These are phyloP conservation scores for Aspergillus incahuasiensis DNA, from an alignment of 495 filamentous ascomycete species.

Conservation along the genomic window DNA sequence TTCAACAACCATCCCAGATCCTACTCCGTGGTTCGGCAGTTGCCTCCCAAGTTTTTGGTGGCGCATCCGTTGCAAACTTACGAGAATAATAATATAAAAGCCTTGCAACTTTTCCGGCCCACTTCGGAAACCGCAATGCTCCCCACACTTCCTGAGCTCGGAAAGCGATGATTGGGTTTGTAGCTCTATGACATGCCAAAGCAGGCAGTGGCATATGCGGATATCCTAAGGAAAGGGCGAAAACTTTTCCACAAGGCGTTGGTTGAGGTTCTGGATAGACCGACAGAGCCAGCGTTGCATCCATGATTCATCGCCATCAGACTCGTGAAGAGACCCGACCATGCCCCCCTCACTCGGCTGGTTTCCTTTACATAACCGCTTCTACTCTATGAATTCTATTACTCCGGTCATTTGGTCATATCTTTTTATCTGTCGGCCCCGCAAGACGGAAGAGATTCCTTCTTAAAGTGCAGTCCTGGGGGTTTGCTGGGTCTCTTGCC, in stretches of 20 bases:
- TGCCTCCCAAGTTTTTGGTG: constrained; percentile 9
- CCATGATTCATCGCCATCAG: background rate
- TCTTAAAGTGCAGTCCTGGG: background rate
- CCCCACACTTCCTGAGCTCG: background rate
- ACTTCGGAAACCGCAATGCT: constrained; percentile 1
- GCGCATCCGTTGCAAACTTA: constrained; percentile 9
- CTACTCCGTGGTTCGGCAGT: background rate
- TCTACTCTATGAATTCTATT: constrained; percentile 9
- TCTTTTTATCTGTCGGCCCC: constrained; percentile 21
- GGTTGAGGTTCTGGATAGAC: background rate
- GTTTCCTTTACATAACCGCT: constrained; percentile 28
- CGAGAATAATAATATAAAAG: constrained; percentile 15
- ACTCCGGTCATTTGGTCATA: constrained; percentile 15
- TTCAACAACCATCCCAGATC: background rate
- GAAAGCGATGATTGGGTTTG: constrained; percentile 2
- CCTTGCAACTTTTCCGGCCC: constrained; percentile 11
- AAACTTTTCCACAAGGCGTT: background rate
- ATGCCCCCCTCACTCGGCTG: constrained; percentile 2
- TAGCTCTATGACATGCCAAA: background rate
- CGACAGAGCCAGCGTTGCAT: constrained; percentile 18
- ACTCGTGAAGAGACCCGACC: background rate
- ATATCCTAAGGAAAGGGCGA: background rate
- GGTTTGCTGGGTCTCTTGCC: constrained; percentile 3
- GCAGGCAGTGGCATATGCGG: background rate
- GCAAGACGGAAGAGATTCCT: constrained; percentile 4